Evolutionary conservation across 139 green algal species (phyloP).

Genomic region (Asterochloris sp.): DNA sequence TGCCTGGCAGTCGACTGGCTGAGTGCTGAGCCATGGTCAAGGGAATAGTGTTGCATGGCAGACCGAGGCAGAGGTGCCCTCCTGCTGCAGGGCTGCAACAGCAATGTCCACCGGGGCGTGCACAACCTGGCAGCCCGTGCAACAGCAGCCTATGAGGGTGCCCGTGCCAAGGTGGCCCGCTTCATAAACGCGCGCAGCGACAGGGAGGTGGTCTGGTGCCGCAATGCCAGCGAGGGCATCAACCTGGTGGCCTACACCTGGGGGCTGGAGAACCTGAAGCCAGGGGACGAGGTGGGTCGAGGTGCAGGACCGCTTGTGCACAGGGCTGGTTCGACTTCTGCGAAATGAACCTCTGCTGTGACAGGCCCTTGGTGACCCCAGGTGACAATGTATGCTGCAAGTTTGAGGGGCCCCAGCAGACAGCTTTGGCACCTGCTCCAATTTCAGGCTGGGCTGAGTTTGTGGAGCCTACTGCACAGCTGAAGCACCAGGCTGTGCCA

Average conservation of each 20-base stretch:
- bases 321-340: background rate
- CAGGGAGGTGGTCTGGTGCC: conserved; percentile 90
- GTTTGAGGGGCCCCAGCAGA: background rate
- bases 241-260: conserved; percentile 97
- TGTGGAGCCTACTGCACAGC: no score
- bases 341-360: no score
- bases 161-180: conserved; percentile 72
- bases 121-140: conserved; percentile 75
- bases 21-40: no score
- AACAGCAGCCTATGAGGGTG: conserved; percentile 89
- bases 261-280: conserved; percentile 74
- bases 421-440: background rate
- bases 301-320: background rate
- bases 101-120: conserved; percentile 96
- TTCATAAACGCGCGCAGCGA: conserved; percentile 78
- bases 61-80: no score
- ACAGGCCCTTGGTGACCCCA: no score
- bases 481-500: background rate
- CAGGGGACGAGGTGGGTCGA: conserved; percentile 87
- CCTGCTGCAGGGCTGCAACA: conserved; percentile 66
- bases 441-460: background rate
- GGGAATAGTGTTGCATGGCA: no score
- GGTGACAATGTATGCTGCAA: background rate
- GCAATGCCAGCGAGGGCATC: conserved; percentile 94
- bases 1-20: no score